Base-by-base conservation (phyloP, 2,329 filamentous ascomycete species). In the Monosporascus cannonballus region DNA sequence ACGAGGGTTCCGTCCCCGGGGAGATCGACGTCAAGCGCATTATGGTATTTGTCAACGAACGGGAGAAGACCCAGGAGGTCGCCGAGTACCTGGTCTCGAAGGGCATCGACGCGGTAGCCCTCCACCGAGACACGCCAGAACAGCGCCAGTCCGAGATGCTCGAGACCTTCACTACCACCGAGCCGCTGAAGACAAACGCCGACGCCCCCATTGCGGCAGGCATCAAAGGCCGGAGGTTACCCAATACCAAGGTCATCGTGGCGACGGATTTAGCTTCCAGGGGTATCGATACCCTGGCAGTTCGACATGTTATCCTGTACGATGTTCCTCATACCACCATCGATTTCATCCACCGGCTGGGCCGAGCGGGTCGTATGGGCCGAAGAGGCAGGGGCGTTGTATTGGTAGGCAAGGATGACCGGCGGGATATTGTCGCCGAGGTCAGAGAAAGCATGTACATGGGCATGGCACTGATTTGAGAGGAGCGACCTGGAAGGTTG, bases 281-380 rank as follows among this genome's bases (percentile, higher is more conserved):
- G 60, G 94, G 94, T 57, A 96, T 99, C 62, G 94, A 99, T 69
- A 99, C 94, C 0, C 73, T 96, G 30, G 87, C 90, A 18, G 93
- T 97, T 18, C 82, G 89, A 53, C 90, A 96, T 60, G 94, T 99
- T 50, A 86, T 99, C 51, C 74, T 99, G 25, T 97, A 96, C 69
- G 91, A 99, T 67, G 93, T 99, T n/a, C 94, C 94, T 4, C 93
- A 97, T 67, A 96, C 90, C 0, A 96, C 91, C 0, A 95, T 99
- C 55, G 95, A 99, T 70, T 99, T 99, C 64, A 96, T 99, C 64
- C 95, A 99, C 71, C 87, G 95, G 17, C 82, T 97, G 4, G 94
- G 94, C 17, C 82, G 94, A 53, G 90, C 94, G 1, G 94, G 94
- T 0, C 83, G 94, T 36, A 97, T 97, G 90, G 91, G 91, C 3